phyloP scores from a whole-genome alignment of 441 rosid genomes.

The Erodium trifolium region DNA sequence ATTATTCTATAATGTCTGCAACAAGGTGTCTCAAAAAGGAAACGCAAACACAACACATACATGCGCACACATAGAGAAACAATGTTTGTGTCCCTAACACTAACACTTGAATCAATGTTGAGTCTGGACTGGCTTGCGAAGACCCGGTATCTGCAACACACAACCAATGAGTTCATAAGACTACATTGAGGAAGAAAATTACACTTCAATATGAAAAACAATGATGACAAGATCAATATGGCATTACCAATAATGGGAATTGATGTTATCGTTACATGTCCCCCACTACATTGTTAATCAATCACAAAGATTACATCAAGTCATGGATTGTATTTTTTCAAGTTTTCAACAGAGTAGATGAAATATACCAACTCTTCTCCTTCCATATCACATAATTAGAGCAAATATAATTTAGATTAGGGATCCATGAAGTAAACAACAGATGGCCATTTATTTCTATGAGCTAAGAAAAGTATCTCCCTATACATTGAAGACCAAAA shows the following conservation, averaged over 20 bases:
- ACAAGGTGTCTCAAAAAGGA: background rate
- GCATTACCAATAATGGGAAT: background rate
- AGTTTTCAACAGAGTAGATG: background rate
- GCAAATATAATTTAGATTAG: background rate
- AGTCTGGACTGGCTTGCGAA: constrained; percentile 32
- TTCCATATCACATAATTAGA: background rate
- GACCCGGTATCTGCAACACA: constrained; percentile 60
- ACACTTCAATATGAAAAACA: background rate
- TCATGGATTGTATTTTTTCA: background rate
- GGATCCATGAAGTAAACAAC: background rate
- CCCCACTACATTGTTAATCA: background rate
- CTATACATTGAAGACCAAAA: too few species aligned
- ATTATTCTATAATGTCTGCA: background rate
- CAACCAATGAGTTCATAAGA: background rate
- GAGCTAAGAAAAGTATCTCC: too few species aligned
- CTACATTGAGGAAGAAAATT: background rate
- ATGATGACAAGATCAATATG: too few species aligned
- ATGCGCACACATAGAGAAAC: background rate
- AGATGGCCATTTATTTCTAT: too few species aligned
- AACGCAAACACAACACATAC: background rate
- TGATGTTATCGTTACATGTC: background rate
- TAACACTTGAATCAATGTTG: constrained; percentile 22
- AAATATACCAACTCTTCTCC: background rate
- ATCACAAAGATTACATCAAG: background rate
- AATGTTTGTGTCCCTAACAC: background rate